Evolutionary conservation across 106 monocot genomes (phyloP), one percentile per base, ranked within the genome.

Genomic region (Iris macrosiphon): DNA sequence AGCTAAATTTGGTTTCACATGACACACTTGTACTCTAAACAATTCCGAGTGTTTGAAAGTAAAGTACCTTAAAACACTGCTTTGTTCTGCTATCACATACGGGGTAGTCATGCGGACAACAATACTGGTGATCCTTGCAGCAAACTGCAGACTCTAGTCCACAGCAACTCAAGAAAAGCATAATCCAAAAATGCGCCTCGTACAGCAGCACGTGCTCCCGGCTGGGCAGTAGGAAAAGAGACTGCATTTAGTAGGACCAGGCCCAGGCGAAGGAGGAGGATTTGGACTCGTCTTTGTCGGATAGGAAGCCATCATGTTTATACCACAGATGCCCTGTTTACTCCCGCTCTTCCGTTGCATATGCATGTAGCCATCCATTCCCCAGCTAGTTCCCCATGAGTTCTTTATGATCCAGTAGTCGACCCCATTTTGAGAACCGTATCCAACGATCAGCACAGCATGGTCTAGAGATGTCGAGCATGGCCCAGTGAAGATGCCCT

Each of bases 381-480:
- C 98, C 98, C 98, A 99, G 11, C 65, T 80, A 38, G 62, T 70
- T 57, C 98, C 98, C 98, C 98, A 99, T n/a, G 91, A 91, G 22
- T 99, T 99, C 52, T 99, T 92, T 58, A 99, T 0, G 44, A 99
- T 99, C 98, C 98, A 91, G 55, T 91, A 87, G 63, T 99, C 98
- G 14, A 52, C 62, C 2, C 91, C 98, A 55, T 79, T 76, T 59
- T 83, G 71, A 30, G 84, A 92, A 52, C 84, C 91, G 73, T 99
- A 99, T 10, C 98, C 98, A 7, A 99, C 98, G 22, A 99, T 87
- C 22, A 99, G 64, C 4, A 99, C 91, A 44, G 98, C 98, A 73
- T 99, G 98, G 64, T 99, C 91, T 49, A 98, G 57, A 56, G 78
- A 63, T 60, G 91, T 92, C 16, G 98, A 83, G 40, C 98, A 99